Base-by-base conservation (phyloP, 1,284 basidiomycete genomes). In the Earliella scabrosa region DNA sequence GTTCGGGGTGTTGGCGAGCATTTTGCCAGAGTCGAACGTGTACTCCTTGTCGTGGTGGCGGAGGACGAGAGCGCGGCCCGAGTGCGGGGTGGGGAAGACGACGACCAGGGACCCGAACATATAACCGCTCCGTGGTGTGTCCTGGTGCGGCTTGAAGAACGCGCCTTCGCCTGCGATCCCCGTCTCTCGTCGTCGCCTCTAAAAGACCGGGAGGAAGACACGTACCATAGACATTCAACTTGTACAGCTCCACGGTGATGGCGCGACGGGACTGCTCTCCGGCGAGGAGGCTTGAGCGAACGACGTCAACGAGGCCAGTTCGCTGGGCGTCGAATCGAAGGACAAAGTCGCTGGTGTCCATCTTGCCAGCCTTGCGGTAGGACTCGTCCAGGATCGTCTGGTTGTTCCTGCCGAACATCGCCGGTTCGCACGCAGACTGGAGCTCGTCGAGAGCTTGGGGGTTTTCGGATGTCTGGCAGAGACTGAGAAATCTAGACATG, bases 91-190 rank as follows among this genome's bases (percentile, higher is more conserved):
- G 20, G 76, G 75, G 52, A 70, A 71, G 18, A 76, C 75, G 41
- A 79, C 47, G 16, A 80, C 73, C 13, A 80, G 73, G 3, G 78
- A 79, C 13, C 73, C 78, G 48, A 80, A 75, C 77, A 77, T 78
- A 23, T 63, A 65, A 10, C 67, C 57, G 18, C 64, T 60, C 7
- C 69, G 69, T 2, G 75, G 76, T 0, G 75, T 78, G 49, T 78
- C 77, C 35, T 71, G 64, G 61, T 77, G 77, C 0, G 72, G 47
- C 50, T 76, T 76, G 70, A 77, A 78, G 60, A 77, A 78, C 0
- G 71, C 69, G 7, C 71, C 75, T 35, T 71, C 55, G 20, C 68
- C 75, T 77, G 27, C n/a, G n/a, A n/a, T n/a, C n/a, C n/a, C n/a
- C n/a, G n/a, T n/a, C n/a, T n/a, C n/a, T n/a, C n/a, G n/a, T n/a